Evolutionary conservation across 768 basidiomycete genomes (phyloP), one percentile per base, ranked within the genome.

Genomic region (Rhodotorula paludigena): DNA sequence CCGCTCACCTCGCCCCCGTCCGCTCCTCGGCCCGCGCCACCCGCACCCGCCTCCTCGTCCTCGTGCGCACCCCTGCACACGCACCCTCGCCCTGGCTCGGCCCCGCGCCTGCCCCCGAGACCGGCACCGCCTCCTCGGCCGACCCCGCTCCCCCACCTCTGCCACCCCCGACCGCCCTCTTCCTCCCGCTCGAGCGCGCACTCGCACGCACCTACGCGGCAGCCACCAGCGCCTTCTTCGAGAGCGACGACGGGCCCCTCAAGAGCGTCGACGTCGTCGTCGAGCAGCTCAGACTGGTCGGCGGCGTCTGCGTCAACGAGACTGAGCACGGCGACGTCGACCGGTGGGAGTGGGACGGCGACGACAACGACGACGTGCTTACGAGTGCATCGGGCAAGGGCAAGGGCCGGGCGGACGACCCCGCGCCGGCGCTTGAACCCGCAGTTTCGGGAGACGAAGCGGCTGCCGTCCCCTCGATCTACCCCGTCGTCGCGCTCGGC

Each of bases 401-500:
- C 1, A 41, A 63, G 41, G 49, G 28, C 25, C 48, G n/a, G 23
- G 44, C 39, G 36, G 42, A 16, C 35, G 30, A 2, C 30, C 10
- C 7, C 2, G 30, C 25, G 14, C 28, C 9, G 16, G 12, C 32
- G 32, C 30, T 18, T 18, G 7, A 2, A 33, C 4, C 32, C 7
- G 23, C 49, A 11, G 12, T 23, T 23, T 11, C 12, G 20, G 36
- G 20, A 4, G 9, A 15, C 36, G 35, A 45, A 25, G 28, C 20
- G 8, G 9, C 33, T 20, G 10, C 25, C 25, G 23, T 38, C 35
- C 54, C 38, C 21, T n/a, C 18, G 25, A 20, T 32, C 11, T 71
- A 56, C 38, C 41, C 35, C 2, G 89, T 91, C 58, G 85, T 87
- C n/a, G 88, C 86, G 1, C 82, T 97, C 14, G 94, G 96, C 11